Base-by-base conservation (phyloP, 805 yeast species). In the Lachancea dasiensis region DNA sequence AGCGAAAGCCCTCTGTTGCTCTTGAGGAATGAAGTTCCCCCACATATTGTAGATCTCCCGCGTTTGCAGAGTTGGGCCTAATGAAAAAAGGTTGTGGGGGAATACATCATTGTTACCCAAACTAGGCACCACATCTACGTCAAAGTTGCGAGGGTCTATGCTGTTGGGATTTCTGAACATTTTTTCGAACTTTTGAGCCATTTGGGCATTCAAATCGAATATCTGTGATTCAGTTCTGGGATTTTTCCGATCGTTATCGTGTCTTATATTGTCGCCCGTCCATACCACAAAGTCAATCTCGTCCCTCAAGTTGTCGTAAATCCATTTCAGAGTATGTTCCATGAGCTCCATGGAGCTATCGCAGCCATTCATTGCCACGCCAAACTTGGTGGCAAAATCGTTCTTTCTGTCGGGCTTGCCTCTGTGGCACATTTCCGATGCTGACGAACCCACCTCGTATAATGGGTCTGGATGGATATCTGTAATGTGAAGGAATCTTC, bases 211-310 rank as follows among this genome's bases (percentile, higher is more conserved):
- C 75, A 79, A 70, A 9, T 78, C 80, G 45, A 84, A 75, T 31
- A 86, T 86, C 40, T 78, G 75, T 41, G 54, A 51, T 51, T 85
- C 94, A 1, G 84, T 75, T 64, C 95, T 72, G 2, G 95, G 95
- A 51, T 64, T 62, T 15, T 57, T 55, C 54, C 94, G 67, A 60
- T 85, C 95, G 50, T 80, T 82, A 57, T 85, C 95, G 57, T 85
- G 95, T 39, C 95, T 69, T 31, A 83, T 75, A 50, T 85, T 86
- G 60, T 86, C 95, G 22, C 95, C 95, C 0, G 95, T 85, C 95
- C 95, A 86, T 10, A 86, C 72, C 9, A 86, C 79, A 60, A 86
- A 86, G 57, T 86, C 95, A 34, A 86, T 78, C 47, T 85, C 77
- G 57, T 83, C 92, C 43, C 68, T 73, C 42, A 86, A 57, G 43